phyloP scores from a whole-genome alignment of 2,329 filamentous ascomycete species.

The Verticillium longisporum region DNA sequence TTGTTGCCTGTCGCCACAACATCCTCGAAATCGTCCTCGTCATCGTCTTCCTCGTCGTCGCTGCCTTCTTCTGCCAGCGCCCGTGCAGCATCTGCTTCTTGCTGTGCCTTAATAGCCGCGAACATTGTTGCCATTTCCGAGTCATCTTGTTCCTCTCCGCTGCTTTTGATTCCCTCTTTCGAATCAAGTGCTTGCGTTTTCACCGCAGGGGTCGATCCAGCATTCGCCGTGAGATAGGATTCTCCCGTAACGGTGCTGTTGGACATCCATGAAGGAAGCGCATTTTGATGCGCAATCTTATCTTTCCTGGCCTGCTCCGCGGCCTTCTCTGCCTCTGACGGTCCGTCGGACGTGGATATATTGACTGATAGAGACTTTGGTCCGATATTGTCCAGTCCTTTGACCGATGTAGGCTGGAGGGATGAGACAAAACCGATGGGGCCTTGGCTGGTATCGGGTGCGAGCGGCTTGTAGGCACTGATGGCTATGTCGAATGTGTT shows the following conservation, averaged over 20 bases:
- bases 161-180: conserved; percentile 34
- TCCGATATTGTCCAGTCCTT: conserved; percentile 58
- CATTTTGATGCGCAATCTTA: conserved; percentile 61
- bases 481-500: conserved; percentile 68
- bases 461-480: conserved; percentile 38
- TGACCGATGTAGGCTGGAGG: conserved; percentile 59
- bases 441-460: conserved; percentile 51
- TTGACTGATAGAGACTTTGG: conserved; percentile 64
- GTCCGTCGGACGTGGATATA: conserved; percentile 60
- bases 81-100: conserved; percentile 36
- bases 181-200: conserved; percentile 37
- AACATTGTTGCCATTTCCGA: conserved; percentile 62
- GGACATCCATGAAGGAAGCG: conserved; percentile 64
- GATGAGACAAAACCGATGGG: conserved; percentile 31
- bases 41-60: conserved; percentile 27
- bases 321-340: conserved; percentile 58
- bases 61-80: conserved; percentile 19
- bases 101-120: conserved; percentile 55
- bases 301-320: conserved; percentile 60
- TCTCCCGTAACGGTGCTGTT: conserved; percentile 62
- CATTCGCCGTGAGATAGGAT: conserved; percentile 40
- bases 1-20: conserved; percentile 31
- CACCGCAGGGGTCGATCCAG: conserved; percentile 20
- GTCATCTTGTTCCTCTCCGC: conserved; percentile 43
- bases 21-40: conserved; percentile 43